A percentile compares a stretch with the other conserved stretches of the same genome.
Evolutionary conservation across 2,329 filamentous ascomycete genomes (phyloP).

Genomic region (Coniochaeta ligniaria): DNA sequence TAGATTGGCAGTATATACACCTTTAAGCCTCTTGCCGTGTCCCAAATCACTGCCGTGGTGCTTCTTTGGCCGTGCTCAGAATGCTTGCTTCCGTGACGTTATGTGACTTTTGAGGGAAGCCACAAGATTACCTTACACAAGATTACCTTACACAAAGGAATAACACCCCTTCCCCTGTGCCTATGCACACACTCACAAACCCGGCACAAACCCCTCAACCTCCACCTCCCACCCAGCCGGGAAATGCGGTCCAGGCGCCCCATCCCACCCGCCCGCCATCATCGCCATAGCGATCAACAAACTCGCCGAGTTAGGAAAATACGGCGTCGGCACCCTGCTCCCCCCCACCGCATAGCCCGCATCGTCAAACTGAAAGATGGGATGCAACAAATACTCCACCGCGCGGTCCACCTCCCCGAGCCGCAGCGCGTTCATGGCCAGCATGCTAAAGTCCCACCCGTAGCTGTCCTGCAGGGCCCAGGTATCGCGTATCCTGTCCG

Average conservation of each 20-base stretch:
- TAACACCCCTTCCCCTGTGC: too few species aligned
- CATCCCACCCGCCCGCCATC: constrained; percentile 52
- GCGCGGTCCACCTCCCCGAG: constrained; percentile 30
- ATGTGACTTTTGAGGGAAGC: too few species aligned
- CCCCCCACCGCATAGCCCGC: constrained; percentile 48
- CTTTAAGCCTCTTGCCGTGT: neutral
- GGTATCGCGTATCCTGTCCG: constrained; percentile 26
- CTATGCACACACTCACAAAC: constrained; percentile 14
- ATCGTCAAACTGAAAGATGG: constrained; percentile 46
- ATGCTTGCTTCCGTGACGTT: too few species aligned
- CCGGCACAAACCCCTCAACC: constrained; percentile 38
- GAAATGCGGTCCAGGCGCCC: constrained; percentile 34
- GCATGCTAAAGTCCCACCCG: constrained; percentile 37
- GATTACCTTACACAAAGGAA: too few species aligned
- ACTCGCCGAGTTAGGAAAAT: constrained; percentile 44
- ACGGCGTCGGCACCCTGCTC: constrained; percentile 46
- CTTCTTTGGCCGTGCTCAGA: too few species aligned
- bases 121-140: too few species aligned
- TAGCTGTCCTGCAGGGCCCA: constrained; percentile 33
- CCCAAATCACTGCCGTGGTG: too few species aligned
- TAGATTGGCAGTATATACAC: neutral
- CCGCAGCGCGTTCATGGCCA: constrained; percentile 35
- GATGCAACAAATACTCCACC: constrained; percentile 37
- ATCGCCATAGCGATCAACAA: constrained; percentile 46
- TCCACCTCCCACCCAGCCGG: constrained; percentile 38